phyloP scores from a whole-genome alignment of 495 filamentous ascomycete species.

The Lasiosphaeria ovina region DNA sequence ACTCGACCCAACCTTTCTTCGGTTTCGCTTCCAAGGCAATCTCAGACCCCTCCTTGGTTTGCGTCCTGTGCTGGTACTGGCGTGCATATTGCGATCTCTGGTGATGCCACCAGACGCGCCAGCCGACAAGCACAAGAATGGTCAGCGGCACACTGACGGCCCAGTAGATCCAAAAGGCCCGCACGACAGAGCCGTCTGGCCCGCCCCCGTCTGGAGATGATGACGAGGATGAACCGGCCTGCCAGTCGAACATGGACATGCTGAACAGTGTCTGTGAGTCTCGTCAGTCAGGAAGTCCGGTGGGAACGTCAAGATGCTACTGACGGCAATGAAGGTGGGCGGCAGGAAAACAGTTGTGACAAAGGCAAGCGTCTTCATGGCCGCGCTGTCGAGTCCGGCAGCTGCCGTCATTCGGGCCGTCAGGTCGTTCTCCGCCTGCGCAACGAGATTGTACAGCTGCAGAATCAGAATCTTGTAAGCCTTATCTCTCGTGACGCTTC shows the following conservation, averaged over 20 bases:
- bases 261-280: slow-evolving; percentile 3
- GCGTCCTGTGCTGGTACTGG: no score
- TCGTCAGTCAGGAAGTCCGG: background rate
- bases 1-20: no score
- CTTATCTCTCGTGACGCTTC: no score
- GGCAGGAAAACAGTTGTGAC: slow-evolving; percentile 8
- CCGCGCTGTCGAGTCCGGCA: slow-evolving; percentile 5
- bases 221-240: background rate
- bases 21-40: no score
- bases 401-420: slow-evolving; percentile 3
- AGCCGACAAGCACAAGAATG: background rate
- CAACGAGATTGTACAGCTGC: slow-evolving; percentile 7
- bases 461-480: background rate
- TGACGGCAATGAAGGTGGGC: background rate
- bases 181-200: background rate
- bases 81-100: background rate
- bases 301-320: background rate
- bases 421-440: slow-evolving; percentile 12
- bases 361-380: slow-evolving; percentile 9
- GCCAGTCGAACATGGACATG: slow-evolving; percentile 13
- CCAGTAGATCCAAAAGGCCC: slow-evolving; percentile 7
- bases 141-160: slow-evolving; percentile 3
- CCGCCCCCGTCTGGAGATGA: background rate
- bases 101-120: slow-evolving; percentile 1
- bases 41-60: no score